phyloP scores from a whole-genome alignment of 306 rosid genomes.

The Astragalus glycyphyllos region DNA sequence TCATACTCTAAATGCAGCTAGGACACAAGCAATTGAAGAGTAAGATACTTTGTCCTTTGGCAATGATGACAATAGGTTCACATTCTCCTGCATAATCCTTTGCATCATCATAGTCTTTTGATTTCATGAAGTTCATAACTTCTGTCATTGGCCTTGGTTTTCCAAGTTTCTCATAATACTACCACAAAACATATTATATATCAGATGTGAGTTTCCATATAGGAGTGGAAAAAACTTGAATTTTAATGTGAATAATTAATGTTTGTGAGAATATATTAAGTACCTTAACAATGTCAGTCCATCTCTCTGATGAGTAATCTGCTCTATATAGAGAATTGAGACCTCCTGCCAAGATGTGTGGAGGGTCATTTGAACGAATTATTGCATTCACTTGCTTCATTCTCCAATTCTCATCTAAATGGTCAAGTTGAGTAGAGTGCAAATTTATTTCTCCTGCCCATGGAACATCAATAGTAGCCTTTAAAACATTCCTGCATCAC shows the following conservation, averaged over 20 bases:
- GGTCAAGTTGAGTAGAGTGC: conserved; percentile 88
- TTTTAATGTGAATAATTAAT: background rate
- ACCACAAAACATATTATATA: conserved; percentile 2
- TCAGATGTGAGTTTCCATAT: background rate
- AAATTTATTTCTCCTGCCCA: conserved; percentile 79
- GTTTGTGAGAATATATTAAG: background rate
- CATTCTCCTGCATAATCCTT: conserved; percentile 81
- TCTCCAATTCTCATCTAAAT: conserved; percentile 91
- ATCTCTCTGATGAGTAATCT: conserved; percentile 78
- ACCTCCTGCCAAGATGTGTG: conserved; percentile 85
- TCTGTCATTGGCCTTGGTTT: conserved; percentile 80
- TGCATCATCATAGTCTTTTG: conserved; percentile 75
- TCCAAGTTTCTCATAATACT: conserved; percentile 88
- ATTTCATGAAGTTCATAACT: conserved; percentile 79
- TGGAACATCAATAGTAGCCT: conserved; percentile 84
- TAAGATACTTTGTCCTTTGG: conserved; percentile 88
- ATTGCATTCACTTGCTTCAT: conserved; percentile 84
- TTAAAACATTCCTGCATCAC: conserved; percentile 69
- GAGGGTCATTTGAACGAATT: conserved; percentile 66
- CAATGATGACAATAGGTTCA: conserved; percentile 80
- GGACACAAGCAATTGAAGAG: conserved; percentile 3
- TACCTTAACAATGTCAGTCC: conserved; percentile 79
- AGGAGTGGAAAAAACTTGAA: background rate
- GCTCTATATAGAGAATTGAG: conserved; percentile 69
- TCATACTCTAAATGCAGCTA: background rate